Percentiles rank a stretch among this genome's conserved stretches.
Evolutionary conservation across 768 basidiomycete species (phyloP).

Genomic region (Panaeolus cyanescens): DNA sequence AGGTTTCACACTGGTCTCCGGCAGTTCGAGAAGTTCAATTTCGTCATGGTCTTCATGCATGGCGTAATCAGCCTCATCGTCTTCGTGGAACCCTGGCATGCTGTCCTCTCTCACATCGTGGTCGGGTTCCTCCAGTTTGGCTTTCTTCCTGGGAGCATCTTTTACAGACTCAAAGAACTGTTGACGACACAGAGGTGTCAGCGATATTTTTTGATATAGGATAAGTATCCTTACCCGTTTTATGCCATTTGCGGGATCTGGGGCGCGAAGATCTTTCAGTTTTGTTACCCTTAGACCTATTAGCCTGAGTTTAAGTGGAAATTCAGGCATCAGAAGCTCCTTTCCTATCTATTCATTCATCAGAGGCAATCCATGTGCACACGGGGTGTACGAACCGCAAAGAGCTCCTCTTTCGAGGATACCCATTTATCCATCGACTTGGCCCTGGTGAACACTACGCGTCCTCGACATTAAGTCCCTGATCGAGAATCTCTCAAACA

Average conservation of each 20-base stretch:
- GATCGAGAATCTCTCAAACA: background rate
- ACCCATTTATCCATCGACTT: conserved; percentile 79
- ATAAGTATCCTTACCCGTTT: conserved; percentile 55
- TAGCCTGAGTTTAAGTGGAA: conserved; percentile 78
- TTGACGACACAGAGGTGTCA: background rate
- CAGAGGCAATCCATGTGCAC: conserved; percentile 10
- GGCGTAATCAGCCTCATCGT: conserved; percentile 42
- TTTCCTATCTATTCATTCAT: conserved; percentile 62
- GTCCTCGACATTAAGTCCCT: background rate
- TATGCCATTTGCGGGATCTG: conserved; percentile 56
- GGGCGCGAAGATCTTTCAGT: conserved; percentile 74
- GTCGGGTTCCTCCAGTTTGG: conserved; percentile 17
- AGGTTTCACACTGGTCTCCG: background rate
- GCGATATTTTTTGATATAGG: background rate
- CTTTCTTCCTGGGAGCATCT: conserved; percentile 39
- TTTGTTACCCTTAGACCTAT: conserved; percentile 90
- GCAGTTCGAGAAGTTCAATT: conserved; percentile 16
- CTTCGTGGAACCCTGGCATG: conserved; percentile 58
- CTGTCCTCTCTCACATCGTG: conserved; percentile 26
- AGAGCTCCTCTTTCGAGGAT: conserved; percentile 77
- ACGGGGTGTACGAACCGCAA: conserved; percentile 51
- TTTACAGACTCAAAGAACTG: conserved; percentile 61
- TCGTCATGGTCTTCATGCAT: conserved; percentile 22
- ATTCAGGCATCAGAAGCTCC: conserved; percentile 77
- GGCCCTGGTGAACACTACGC: conserved; percentile 76